A percentile compares a stretch with the other conserved stretches of the same genome.
These are phyloP conservation scores for Chytriomyces sp. DNA, from an alignment of 192 early-diverging fungal genomes.

Conservation along the genomic window DNA sequence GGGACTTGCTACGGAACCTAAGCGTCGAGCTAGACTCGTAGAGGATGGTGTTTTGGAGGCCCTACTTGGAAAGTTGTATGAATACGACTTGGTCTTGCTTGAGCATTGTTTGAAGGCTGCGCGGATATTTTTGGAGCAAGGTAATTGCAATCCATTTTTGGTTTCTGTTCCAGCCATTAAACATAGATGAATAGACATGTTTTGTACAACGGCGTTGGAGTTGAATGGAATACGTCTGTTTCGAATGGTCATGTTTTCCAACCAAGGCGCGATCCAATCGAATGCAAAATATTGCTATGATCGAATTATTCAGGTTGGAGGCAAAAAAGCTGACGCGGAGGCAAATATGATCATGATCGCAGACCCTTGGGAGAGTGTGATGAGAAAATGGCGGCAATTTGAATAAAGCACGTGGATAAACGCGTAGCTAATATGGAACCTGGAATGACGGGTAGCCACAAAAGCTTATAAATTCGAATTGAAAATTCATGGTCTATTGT, in stretches of 20 bases:
- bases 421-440: no score
- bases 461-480: no score
- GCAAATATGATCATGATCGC: conserved; percentile 13
- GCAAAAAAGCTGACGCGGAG: conserved; percentile 1
- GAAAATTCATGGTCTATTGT: no score
- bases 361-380: conserved; percentile 10
- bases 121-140: background rate
- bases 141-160: background rate
- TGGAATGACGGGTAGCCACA: no score
- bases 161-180: background rate
- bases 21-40: background rate
- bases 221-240: conserved; percentile 10
- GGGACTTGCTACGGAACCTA: background rate
- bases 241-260: conserved; percentile 7
- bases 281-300: conserved; percentile 8
- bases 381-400: conserved; percentile 17
- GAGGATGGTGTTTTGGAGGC: background rate
- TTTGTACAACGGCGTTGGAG: background rate
- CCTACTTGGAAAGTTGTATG: background rate
- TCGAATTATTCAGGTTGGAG: background rate
- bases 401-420: no score
- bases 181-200: background rate
- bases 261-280: conserved; percentile 5
- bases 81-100: background rate
- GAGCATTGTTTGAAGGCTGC: conserved; percentile 9